Conservation (phyloP, 2,329 filamentous ascomycete species). For the Eutypa lata region DNA sequence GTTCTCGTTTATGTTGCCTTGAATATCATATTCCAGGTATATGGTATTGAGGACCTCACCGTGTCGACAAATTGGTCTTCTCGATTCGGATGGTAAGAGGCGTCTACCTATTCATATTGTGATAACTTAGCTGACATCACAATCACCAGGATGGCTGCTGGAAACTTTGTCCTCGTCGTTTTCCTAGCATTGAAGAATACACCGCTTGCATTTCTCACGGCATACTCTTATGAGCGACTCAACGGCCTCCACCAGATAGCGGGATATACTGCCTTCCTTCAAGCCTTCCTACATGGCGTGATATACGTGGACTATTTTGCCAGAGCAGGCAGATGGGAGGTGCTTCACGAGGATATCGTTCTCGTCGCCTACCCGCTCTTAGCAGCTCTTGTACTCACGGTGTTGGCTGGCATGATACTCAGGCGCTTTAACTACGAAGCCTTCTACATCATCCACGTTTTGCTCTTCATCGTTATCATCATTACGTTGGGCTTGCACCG, state of each 20-base stretch:
- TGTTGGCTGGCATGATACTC: constrained; percentile 30
- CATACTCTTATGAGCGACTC: constrained; percentile 43
- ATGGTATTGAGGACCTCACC: constrained; percentile 16
- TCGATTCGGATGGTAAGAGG: constrained; percentile 29
- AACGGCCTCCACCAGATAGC: constrained; percentile 44
- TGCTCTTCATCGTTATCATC: constrained; percentile 38
- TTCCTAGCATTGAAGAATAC: constrained; percentile 49
- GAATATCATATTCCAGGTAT: constrained; percentile 33
- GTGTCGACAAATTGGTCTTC: constrained; percentile 23
- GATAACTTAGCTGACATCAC: constrained; percentile 4
- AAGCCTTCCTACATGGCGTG: constrained; percentile 33
- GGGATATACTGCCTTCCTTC: constrained; percentile 39
- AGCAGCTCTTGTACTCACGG: constrained; percentile 34
- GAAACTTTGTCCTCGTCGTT: constrained; percentile 42
- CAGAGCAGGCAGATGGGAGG: constrained; percentile 8
- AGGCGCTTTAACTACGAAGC: constrained; percentile 41
- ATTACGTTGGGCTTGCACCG: constrained; percentile 41
- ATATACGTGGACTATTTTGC: constrained; percentile 32
- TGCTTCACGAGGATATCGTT: constrained; percentile 26
- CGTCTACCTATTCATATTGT: background rate
- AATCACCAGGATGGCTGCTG: constrained; percentile 39
- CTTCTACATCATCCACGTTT: constrained; percentile 44
- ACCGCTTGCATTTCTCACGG: constrained; percentile 39
- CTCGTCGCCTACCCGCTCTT: constrained; percentile 35
- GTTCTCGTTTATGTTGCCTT: constrained; percentile 31